phyloP scores from a whole-genome alignment of 495 filamentous ascomycete genomes.

The Pyrenula massariospora region DNA sequence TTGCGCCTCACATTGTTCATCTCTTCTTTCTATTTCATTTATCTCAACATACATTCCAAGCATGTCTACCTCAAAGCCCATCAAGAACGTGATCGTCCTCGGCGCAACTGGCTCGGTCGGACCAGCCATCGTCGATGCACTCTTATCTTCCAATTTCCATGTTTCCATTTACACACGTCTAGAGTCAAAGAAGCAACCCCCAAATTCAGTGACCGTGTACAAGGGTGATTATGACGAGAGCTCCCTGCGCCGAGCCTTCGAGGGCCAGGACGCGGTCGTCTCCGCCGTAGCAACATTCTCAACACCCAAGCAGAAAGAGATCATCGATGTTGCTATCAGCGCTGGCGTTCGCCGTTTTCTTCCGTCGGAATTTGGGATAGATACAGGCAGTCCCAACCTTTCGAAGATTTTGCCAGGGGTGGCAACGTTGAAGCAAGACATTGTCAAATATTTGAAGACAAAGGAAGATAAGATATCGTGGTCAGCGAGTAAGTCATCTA shows the following conservation, averaged over 20 bases:
- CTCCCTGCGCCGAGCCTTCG: constrained; percentile 27
- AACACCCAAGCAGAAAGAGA: constrained; percentile 18
- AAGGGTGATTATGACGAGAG: constrained; percentile 31
- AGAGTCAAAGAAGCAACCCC: constrained; percentile 22
- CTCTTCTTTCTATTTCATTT: background rate
- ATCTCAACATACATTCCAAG: background rate
- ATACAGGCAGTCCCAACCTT: constrained; percentile 13
- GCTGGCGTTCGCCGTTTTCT: constrained; percentile 40
- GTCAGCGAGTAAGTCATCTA: background rate
- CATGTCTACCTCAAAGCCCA: constrained; percentile 16
- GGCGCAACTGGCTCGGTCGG: constrained; percentile 40
- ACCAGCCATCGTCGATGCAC: constrained; percentile 24
- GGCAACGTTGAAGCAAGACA: background rate
- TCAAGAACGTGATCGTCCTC: constrained; percentile 36
- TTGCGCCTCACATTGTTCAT: too few species aligned
- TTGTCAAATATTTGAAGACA: background rate
- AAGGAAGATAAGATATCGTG: constrained; percentile 35
- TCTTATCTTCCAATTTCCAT: constrained; percentile 40
- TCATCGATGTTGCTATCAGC: constrained; percentile 37
- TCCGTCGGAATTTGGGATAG: constrained; percentile 33
- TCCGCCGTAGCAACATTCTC: constrained; percentile 29
- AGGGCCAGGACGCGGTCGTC: constrained; percentile 40
- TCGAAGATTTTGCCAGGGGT: background rate
- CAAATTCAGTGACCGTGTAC: constrained; percentile 24
- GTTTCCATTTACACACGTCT: constrained; percentile 42